Evolutionary conservation across 163 green algal species (phyloP), one percentile per base, ranked within the genome.

Genomic region (Scenedesmus sp.): DNA sequence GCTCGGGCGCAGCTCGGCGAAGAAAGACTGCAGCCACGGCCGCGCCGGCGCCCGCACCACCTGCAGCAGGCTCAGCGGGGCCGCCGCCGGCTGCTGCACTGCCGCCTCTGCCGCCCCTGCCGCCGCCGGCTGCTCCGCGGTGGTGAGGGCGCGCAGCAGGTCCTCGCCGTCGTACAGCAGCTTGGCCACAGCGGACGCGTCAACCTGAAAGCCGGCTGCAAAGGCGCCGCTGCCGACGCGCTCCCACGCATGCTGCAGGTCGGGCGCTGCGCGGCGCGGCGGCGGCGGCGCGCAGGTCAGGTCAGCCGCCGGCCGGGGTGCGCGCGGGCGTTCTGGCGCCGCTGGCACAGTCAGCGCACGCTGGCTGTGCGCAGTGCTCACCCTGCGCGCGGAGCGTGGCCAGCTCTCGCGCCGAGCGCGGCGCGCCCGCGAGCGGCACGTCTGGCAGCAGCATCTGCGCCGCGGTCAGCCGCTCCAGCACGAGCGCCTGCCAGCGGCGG

Each of bases 1-100:
- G 11, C n/a, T 66, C 3, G 51, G 18, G 20, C 29, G 53, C 26
- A 81, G 5, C 24, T 81, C 74, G 5, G 74, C 62, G 66, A 81
- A 81, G 36, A 81, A 81, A 0, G 74, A 81, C 24, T 81, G 74
- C 39, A 81, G 36, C 74, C 74, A 81, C 15, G 20, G 34, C 14
- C 62, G 48, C 6, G 5, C 51, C 18, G 74, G 74, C n/a, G 74
- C 50, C 5, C 28, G 28, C 2, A 81, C 63, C 28, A 15, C 50
- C 31, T 50, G 26, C 36, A 81, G 53, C 15, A 81, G 53, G n/a
- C 15, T 62, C 28, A n/a, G n/a, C n/a, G 28, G 10, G 11, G 13
- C 34, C 15, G 31, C 10, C 20, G 11, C 33, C 74, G 39, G 36
- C 62, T 69, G 50, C 51, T 24, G 20, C 45, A 54, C 58, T 60